phyloP scores from a whole-genome alignment of 768 basidiomycete genomes.

The Pulveroboletus sp. region DNA sequence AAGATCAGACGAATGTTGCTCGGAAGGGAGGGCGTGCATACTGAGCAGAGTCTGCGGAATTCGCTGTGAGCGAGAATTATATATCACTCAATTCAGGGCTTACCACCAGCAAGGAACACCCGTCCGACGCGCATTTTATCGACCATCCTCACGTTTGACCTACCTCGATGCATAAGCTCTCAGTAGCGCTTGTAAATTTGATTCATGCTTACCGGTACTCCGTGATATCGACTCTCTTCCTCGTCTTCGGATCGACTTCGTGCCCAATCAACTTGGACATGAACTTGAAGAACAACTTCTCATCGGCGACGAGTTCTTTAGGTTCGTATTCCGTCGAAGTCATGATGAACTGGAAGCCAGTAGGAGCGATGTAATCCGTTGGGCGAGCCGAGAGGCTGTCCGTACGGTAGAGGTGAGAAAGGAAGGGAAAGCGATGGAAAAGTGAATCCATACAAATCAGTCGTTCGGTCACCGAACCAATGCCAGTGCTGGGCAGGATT shows the following conservation, averaged over 20 bases:
- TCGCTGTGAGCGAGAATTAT: neutral
- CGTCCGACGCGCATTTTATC: conserved; percentile 39
- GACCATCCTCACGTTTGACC: conserved; percentile 49
- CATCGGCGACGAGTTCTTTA: conserved; percentile 14
- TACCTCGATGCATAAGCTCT: too few species aligned
- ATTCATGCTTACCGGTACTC: conserved; percentile 32
- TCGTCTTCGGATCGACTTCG: conserved; percentile 34
- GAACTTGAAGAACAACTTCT: conserved; percentile 26
- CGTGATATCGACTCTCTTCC: conserved; percentile 23
- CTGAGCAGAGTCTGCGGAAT: conserved; percentile 46
- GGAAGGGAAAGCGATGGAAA: neutral
- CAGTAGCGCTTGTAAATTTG: too few species aligned
- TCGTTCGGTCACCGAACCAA: conserved; percentile 9
- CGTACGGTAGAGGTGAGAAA: neutral
- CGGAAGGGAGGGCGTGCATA: neutral
- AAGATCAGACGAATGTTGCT: neutral
- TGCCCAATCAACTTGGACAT: conserved; percentile 29
- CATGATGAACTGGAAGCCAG: conserved; percentile 19
- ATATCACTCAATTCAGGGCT: neutral
- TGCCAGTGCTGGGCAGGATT: conserved; percentile 20
- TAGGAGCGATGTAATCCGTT: conserved; percentile 16
- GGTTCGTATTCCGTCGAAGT: conserved; percentile 4
- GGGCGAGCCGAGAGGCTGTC: conserved; percentile 10
- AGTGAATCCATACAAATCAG: conserved; percentile 1
- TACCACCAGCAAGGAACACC: conserved; percentile 47